These are phyloP conservation scores for Cantharellus anzutake DNA, from an alignment of 768 basidiomycete genomes.

Conservation along the genomic window DNA sequence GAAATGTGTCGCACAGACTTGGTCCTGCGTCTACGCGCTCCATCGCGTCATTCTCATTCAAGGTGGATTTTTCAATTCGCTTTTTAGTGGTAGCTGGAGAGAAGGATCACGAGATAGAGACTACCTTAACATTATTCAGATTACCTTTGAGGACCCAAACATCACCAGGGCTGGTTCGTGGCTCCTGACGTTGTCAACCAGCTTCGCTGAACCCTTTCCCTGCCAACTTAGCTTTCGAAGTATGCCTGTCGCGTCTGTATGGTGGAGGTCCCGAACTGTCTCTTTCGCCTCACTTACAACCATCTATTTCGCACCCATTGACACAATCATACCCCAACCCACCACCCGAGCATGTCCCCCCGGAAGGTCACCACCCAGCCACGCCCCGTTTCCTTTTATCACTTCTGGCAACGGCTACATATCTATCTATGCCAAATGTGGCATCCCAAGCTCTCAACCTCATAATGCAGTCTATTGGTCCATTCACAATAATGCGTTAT, in stretches of 20 bases:
- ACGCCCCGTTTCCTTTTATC: slow-evolving; percentile 70
- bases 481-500: slow-evolving; percentile 56
- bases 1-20: slow-evolving; percentile 28
- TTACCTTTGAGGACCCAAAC: slow-evolving; percentile 68
- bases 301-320: slow-evolving; percentile 48
- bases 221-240: slow-evolving; percentile 52
- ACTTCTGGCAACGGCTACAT: slow-evolving; percentile 70
- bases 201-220: slow-evolving; percentile 3
- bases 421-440: slow-evolving; percentile 62
- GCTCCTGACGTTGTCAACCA: not conserved
- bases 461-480: slow-evolving; percentile 58
- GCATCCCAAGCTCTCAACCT: slow-evolving; percentile 55
- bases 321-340: slow-evolving; percentile 37
- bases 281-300: slow-evolving; percentile 42
- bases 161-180: slow-evolving; percentile 68
- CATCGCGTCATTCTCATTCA: slow-evolving; percentile 82
- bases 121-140: slow-evolving; percentile 24
- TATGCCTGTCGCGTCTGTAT: slow-evolving; percentile 75
- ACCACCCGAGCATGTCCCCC: slow-evolving; percentile 15
- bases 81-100: slow-evolving; percentile 65
- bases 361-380: slow-evolving; percentile 46
- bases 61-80: slow-evolving; percentile 73
- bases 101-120: slow-evolving; percentile 27
- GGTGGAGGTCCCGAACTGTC: slow-evolving; percentile 65
- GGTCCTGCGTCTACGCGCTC: slow-evolving; percentile 56